Conservation (phyloP, 768 basidiomycete species). For the Mycena galopus region DNA sequence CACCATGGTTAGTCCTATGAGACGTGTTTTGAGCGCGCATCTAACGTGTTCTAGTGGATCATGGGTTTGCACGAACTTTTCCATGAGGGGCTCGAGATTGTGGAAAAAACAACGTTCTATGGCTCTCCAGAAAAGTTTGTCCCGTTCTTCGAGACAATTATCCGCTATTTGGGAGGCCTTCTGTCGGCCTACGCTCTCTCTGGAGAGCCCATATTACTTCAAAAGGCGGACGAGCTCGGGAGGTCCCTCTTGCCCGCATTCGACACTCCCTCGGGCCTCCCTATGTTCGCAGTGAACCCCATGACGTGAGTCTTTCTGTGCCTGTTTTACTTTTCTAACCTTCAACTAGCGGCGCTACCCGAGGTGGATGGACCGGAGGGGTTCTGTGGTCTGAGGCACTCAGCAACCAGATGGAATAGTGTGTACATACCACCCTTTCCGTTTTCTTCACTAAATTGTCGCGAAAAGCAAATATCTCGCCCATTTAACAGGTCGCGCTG, state of each 20-base stretch:
- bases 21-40: too few relatives aligned
- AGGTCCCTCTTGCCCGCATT: constrained; percentile 78
- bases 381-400: constrained; percentile 57
- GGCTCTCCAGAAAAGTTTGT: constrained; percentile 45
- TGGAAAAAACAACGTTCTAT: constrained; percentile 63
- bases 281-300: constrained; percentile 76
- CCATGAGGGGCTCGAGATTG: constrained; percentile 63
- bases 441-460: constrained; percentile 22
- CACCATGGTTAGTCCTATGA: too few relatives aligned
- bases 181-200: constrained; percentile 85
- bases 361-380: constrained; percentile 46
- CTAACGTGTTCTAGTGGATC: too few relatives aligned
- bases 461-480: constrained; percentile 78
- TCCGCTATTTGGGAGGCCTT: constrained; percentile 87
- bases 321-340: background rate
- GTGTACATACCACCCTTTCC: constrained; percentile 28
- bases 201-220: constrained; percentile 69
- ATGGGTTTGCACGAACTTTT: constrained; percentile 84
- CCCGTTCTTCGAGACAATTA: constrained; percentile 85
- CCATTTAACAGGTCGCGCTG: constrained; percentile 76
- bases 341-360: constrained; percentile 53
- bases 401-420: constrained; percentile 78
- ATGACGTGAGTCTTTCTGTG: constrained; percentile 55
- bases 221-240: constrained; percentile 81
- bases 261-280: constrained; percentile 76